Evolutionary conservation across 306 rosid species (phyloP).

Genomic region (Vicia sativa): DNA sequence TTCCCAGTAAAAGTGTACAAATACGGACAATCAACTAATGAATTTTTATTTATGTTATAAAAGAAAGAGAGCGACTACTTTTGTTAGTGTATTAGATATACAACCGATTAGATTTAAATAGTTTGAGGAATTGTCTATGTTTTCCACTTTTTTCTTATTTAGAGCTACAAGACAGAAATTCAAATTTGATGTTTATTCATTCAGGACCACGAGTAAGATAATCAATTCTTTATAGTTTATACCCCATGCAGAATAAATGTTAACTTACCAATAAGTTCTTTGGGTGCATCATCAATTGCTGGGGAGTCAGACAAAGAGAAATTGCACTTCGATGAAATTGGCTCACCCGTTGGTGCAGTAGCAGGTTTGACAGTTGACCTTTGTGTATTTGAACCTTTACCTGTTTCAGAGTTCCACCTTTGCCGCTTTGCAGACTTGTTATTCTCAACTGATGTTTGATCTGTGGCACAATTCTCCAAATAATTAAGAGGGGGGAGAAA

Average conservation of each 20-base stretch:
- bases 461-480: slow-evolving; percentile 45
- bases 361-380: slow-evolving; percentile 47
- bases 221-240: background rate
- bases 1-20: background rate
- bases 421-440: slow-evolving; percentile 76
- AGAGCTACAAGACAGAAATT: background rate
- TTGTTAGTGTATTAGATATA: background rate
- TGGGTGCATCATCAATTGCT: slow-evolving; percentile 59
- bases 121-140: slow-evolving; percentile 1
- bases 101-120: slow-evolving; percentile 4
- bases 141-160: background rate
- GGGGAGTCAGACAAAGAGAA: slow-evolving; percentile 68
- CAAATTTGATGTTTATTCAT: slow-evolving; percentile 18
- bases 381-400: slow-evolving; percentile 61
- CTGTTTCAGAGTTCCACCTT: slow-evolving; percentile 77
- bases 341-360: slow-evolving; percentile 60
- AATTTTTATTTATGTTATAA: background rate
- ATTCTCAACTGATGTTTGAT: slow-evolving; percentile 58
- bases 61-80: slow-evolving; percentile 19
- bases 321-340: slow-evolving; percentile 51
- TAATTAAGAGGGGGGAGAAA: slow-evolving; percentile 4
- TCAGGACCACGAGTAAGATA: slow-evolving; percentile 11
- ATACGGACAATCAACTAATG: slow-evolving; percentile 9
- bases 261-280: slow-evolving; percentile 85
- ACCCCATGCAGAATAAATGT: slow-evolving; percentile 10